Conservation (phyloP, 1,284 basidiomycete species). For the Earliella scabrosa region DNA sequence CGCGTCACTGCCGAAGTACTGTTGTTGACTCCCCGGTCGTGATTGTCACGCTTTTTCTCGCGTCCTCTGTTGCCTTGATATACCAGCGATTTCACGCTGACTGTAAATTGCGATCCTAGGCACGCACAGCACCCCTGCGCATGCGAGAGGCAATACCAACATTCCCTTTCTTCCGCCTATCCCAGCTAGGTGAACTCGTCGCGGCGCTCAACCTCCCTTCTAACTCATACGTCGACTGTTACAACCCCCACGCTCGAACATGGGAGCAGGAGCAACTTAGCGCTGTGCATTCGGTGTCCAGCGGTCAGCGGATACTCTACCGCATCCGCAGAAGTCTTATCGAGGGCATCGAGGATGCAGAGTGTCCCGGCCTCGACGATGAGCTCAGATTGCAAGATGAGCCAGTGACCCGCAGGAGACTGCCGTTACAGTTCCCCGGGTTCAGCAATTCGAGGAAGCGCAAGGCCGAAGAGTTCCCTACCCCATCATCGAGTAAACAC, state of each 20-base stretch:
- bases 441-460: conserved; percentile 5
- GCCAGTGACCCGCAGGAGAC: not conserved
- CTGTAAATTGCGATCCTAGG: too few species aligned
- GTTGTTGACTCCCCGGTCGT: too few species aligned
- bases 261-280: conserved; percentile 60
- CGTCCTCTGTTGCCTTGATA: too few species aligned
- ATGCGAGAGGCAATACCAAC: conserved; percentile 61
- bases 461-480: conserved; percentile 5
- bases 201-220: conserved; percentile 53
- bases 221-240: conserved; percentile 62
- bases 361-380: conserved; percentile 57
- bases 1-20: too few species aligned
- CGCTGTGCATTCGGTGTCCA: conserved; percentile 46
- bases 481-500: conserved; percentile 7
- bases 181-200: conserved; percentile 52
- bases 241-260: conserved; percentile 52
- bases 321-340: conserved; percentile 60
- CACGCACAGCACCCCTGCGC: conserved; percentile 61
- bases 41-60: too few species aligned
- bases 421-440: not conserved
- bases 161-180: conserved; percentile 68
- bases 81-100: too few species aligned
- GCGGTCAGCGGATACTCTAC: conserved; percentile 58
- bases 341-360: conserved; percentile 55
- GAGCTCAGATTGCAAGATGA: conserved; percentile 53